A percentile compares a stretch with the other conserved stretches of the same genome.
These are phyloP conservation scores for Kappamyces sp. DNA, from an alignment of 192 early-diverging fungal genomes.

Conservation along the genomic window DNA sequence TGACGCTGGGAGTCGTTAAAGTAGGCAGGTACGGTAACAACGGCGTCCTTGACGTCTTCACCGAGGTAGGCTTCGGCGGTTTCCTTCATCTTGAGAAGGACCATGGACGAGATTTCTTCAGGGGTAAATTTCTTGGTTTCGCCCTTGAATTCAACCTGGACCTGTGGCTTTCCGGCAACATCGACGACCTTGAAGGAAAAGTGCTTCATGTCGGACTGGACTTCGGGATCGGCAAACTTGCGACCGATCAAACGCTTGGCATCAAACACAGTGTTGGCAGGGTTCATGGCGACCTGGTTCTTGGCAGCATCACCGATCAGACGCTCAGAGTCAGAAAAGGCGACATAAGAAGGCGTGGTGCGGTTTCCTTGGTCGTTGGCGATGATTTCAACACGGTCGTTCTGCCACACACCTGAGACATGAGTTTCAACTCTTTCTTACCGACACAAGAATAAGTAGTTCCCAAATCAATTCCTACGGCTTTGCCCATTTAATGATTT, in stretches of 20 bases:
- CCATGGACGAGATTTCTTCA: slow-evolving; percentile 96
- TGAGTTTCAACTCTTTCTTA: no score
- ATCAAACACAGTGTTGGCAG: slow-evolving; percentile 96
- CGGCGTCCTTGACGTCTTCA: slow-evolving; percentile 79
- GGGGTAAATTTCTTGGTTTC: slow-evolving; percentile 95
- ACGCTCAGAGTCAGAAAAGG: slow-evolving; percentile 94
- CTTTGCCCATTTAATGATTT: slow-evolving; percentile 22
- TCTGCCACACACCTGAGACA: slow-evolving; percentile 46
- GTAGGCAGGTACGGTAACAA: slow-evolving; percentile 97
- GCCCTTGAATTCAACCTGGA: slow-evolving; percentile 91
- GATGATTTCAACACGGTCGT: slow-evolving; percentile 87
- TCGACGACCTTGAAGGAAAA: slow-evolving; percentile 94
- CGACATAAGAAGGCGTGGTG: slow-evolving; percentile 96
- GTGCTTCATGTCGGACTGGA: slow-evolving; percentile 99
- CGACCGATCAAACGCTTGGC: slow-evolving; percentile 99
- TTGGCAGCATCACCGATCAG: slow-evolving; percentile 98
- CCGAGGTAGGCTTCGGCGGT: slow-evolving; percentile 84
- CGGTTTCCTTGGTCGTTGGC: slow-evolving; percentile 99
- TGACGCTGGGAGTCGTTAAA: slow-evolving; percentile 99
- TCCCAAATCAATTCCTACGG: slow-evolving; percentile 95
- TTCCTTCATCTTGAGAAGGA: slow-evolving; percentile 98
- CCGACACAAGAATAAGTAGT: slow-evolving; percentile 86
- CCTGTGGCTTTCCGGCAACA: slow-evolving; percentile 80
- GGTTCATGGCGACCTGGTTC: slow-evolving; percentile 99
- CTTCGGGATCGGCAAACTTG: slow-evolving; percentile 82